These are phyloP conservation scores for Lipomyces yamadae DNA, from an alignment of 805 yeast species.

Conservation along the genomic window DNA sequence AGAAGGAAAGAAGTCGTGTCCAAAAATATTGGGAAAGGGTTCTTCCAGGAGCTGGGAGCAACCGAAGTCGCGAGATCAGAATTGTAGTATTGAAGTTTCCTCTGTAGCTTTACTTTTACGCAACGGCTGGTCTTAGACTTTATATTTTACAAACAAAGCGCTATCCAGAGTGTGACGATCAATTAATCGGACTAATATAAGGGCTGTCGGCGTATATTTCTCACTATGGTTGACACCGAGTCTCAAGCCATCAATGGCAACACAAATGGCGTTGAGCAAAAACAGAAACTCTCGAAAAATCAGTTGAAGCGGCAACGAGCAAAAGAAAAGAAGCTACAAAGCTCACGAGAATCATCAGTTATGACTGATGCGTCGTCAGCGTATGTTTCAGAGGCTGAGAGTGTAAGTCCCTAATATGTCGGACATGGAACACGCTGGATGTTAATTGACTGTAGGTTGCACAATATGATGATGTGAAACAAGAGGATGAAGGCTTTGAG, in stretches of 20 bases:
- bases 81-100: too few relatives aligned
- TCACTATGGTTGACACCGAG: not conserved
- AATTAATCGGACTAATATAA: not conserved
- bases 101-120: not conserved
- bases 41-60: not conserved
- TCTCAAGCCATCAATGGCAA: not conserved
- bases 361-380: constrained; percentile 12
- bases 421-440: not conserved
- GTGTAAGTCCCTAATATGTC: constrained; percentile 8
- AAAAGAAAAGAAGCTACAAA: constrained; percentile 24
- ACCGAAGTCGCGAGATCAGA: too few relatives aligned
- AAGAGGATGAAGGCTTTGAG: constrained; percentile 7
- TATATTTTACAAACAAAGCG: not conserved
- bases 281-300: constrained; percentile 28
- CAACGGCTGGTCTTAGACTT: not conserved
- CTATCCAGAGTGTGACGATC: not conserved
- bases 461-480: constrained; percentile 19
- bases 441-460: constrained; percentile 5
- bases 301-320: constrained; percentile 31
- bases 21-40: not conserved
- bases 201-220: not conserved
- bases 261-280: constrained; percentile 8
- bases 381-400: constrained; percentile 16
- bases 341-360: constrained; percentile 24
- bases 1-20: not conserved